phyloP scores from a whole-genome alignment of 345 rosid genomes.

The Eucalyptus regnans region DNA sequence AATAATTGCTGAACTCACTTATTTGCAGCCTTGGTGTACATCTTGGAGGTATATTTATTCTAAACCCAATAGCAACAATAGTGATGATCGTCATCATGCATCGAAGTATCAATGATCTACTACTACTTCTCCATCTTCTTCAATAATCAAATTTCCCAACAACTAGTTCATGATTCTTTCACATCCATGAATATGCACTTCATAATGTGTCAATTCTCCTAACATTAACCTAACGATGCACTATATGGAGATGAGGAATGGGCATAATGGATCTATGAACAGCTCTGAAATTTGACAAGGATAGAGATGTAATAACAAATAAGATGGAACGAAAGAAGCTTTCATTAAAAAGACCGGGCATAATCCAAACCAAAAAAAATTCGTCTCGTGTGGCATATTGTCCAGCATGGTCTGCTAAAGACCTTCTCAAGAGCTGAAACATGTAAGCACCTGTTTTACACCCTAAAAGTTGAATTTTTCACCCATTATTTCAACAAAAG shows the following conservation, averaged over 20 bases:
- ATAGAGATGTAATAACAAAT: neutral
- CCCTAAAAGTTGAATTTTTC: neutral
- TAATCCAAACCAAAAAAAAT: conserved; percentile 40
- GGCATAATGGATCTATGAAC: neutral
- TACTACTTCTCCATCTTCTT: too few species aligned
- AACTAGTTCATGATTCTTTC: neutral
- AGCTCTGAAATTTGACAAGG: neutral
- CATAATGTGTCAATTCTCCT: neutral
- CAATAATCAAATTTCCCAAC: neutral
- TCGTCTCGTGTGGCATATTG: conserved; percentile 64
- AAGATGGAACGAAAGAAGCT: neutral
- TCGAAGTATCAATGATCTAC: too few species aligned
- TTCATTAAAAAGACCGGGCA: neutral
- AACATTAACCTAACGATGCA: neutral
- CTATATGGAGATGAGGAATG: neutral
- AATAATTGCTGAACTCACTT: accelerated
- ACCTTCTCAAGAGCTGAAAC: conserved; percentile 61
- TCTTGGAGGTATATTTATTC: too few species aligned
- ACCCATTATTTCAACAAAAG: neutral
- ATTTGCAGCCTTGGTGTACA: too few species aligned
- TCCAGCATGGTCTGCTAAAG: conserved; percentile 37
- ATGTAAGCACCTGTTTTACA: neutral
- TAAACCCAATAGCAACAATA: too few species aligned
- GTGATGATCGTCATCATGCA: too few species aligned
- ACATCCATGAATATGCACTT: neutral